Evolutionary conservation across 148 eudicot species (phyloP).

Genomic region (Talinum fruticosum): DNA sequence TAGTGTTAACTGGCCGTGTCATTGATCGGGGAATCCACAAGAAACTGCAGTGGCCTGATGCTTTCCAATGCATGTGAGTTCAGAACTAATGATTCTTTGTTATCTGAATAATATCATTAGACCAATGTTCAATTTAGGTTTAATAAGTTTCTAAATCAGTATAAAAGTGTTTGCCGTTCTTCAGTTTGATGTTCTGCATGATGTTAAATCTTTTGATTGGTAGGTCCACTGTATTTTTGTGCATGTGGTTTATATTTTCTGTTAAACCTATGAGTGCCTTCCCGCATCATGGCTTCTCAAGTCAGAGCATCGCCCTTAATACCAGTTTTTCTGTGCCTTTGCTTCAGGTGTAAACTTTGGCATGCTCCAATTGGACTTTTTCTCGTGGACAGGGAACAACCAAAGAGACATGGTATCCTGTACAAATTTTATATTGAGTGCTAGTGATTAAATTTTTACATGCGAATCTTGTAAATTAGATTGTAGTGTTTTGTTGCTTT

Average conservation of each 20-base stretch:
- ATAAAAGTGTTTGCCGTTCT: neutral
- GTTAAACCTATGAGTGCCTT: neutral
- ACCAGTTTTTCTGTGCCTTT: neutral
- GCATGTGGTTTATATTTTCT: neutral
- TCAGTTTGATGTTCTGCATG: neutral
- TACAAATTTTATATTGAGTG: conserved; percentile 20
- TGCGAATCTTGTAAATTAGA: conserved; percentile 10
- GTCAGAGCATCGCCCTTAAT: no score
- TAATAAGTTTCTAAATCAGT: neutral
- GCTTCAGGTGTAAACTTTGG: conserved; percentile 11
- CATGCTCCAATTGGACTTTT: neutral
- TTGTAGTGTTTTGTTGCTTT: neutral
- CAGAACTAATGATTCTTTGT: neutral
- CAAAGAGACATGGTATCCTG: conserved; percentile 8
- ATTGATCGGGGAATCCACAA: neutral
- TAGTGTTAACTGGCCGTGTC: neutral
- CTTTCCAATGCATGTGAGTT: neutral
- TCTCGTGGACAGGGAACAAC: neutral
- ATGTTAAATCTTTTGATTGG: neutral
- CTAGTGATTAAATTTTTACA: conserved; percentile 1
- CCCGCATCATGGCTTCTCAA: neutral
- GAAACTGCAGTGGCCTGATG: neutral
- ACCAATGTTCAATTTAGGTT: neutral
- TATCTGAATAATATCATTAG: neutral
- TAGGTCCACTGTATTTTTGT: neutral